Base-by-base conservation (phyloP, 768 basidiomycete species). In the Boletus vermiculosoides region DNA sequence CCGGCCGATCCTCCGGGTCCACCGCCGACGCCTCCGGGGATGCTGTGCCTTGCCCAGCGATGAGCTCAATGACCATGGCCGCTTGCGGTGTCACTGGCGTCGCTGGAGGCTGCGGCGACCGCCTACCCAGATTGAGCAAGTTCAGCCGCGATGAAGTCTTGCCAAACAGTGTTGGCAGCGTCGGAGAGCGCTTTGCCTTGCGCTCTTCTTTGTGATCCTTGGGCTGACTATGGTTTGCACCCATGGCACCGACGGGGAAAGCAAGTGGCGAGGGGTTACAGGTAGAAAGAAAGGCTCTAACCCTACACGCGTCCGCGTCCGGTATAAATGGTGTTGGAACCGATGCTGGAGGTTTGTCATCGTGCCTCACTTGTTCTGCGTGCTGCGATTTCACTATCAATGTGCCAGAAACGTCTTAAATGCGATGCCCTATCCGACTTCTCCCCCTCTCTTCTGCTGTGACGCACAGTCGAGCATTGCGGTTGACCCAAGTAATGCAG, bases 51-150 rank as follows among this genome's bases (percentile, higher is more conserved):
- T 46, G 56, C 44, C 71, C 61, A 0, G 44, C 18, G 46, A 49
- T 5, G 45, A 57, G 56, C 28, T 64, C 66, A n/a, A 39, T 46
- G 18, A 49, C 48, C 0, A 23, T 37, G 18, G 25, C 47, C 16
- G 58, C 56, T n/a, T 62, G 61, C 12, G 66, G 63, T 10, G 68
- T 63, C 55, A 63, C 63, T 45, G 72, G 64, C 53, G 66, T 63
- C 44, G 71, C 42, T 36, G 72, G 65, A 1, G 63, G 62, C 28
- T 68, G 70, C n/a, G 72, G 72, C 28, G 72, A 63, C 40, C 66
- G 68, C 51, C 36, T 72, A 0, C 68, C 61, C 40, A 73, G 44
- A 9, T 63, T 52, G 30, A 73, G 62, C 46, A 70, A 46, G 56
- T 63, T 69, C 31, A 72, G 53, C n/a, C 69, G 62, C n/a, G 66